Evolutionary conservation across 768 basidiomycete genomes (phyloP), one percentile per base, ranked within the genome.

Genomic region (Lactarius indigo): DNA sequence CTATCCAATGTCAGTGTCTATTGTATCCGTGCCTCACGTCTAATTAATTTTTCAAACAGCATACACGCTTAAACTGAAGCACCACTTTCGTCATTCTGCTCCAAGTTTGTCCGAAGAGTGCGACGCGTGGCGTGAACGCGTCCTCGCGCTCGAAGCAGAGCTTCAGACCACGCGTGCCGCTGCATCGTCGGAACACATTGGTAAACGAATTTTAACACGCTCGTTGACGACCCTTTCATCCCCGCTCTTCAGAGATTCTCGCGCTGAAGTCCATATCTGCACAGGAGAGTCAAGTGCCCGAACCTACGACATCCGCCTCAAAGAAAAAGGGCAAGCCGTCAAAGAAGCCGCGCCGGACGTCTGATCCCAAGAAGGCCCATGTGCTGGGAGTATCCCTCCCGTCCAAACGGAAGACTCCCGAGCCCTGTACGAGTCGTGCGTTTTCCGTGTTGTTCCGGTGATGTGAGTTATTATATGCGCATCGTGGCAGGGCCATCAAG

Each of bases 71-170:
- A 59, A 64, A 2, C 50, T 64, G 20, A 63, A 50, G 12, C 20
- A 58, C 23, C 9, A 33, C 52, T 68, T 69, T n/a, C 26, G 62
- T 41, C 20, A 28, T 30, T 33, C 69, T 23, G 35, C 62, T 6
- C 33, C 30, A 7, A 6, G 50, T 3, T 15, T 12, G 35, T 56
- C 44, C 10, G 54, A 60, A n/a, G 59, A 64, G n/a, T 50, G 31
- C 31, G 60, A 64, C 7, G 37, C 63, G 20, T 69, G 69, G 69
- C 66, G 59, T 15, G 52, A 41, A 18, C 69, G 66, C 13, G 55
- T 56, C 30, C 31, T 64, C 20, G 47, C 64, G 47, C 59, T 69
- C 1, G 66, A 69, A 60, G 57, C 52, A 35, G 57, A 50, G 56
- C 59, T 69, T 5, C 42, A 47, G 4, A 47, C 59, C 10, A 13